phyloP scores from a whole-genome alignment of 2,329 filamentous ascomycete genomes.

The Myriosclerotinia duriaeana region DNA sequence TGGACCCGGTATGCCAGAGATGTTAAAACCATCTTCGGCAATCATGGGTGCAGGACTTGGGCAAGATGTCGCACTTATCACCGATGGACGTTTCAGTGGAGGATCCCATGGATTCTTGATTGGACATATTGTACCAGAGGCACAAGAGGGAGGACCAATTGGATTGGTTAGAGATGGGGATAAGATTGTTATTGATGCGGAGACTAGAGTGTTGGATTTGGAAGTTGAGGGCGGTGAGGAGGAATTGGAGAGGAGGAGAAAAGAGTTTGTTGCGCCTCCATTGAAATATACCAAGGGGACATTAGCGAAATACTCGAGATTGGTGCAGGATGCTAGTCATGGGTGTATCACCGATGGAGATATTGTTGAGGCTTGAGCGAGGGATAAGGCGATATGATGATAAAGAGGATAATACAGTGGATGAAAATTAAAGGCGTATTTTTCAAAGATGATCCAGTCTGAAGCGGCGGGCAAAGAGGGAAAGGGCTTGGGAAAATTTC shows the following conservation, averaged over 20 bases:
- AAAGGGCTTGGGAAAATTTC: not conserved
- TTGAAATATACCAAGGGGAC: conserved; percentile 59
- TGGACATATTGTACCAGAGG: conserved; percentile 62
- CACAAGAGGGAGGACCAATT: conserved; percentile 59
- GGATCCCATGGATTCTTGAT: conserved; percentile 62
- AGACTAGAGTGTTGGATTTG: conserved; percentile 54
- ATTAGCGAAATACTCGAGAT: conserved; percentile 56
- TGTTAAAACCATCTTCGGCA: conserved; percentile 69
- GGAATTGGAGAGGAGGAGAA: conserved; percentile 45
- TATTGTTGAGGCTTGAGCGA: conserved; percentile 24
- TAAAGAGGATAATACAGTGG: not conserved
- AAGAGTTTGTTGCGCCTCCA: conserved; percentile 53
- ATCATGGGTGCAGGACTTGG: conserved; percentile 74
- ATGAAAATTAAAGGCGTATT: not conserved
- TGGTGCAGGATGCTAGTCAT: conserved; percentile 57
- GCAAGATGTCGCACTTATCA: conserved; percentile 69
- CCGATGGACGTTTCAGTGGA: conserved; percentile 64
- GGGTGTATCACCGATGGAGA: conserved; percentile 57
- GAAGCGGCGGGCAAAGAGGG: not conserved
- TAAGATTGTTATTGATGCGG: conserved; percentile 59
- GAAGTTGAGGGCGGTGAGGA: conserved; percentile 45
- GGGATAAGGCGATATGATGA: too few relatives aligned
- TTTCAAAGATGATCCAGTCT: not conserved
- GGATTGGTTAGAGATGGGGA: conserved; percentile 59
- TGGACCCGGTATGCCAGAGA: conserved; percentile 72